phyloP scores from a whole-genome alignment of 2,329 filamentous ascomycete species.

The Trichoderma gracile region DNA sequence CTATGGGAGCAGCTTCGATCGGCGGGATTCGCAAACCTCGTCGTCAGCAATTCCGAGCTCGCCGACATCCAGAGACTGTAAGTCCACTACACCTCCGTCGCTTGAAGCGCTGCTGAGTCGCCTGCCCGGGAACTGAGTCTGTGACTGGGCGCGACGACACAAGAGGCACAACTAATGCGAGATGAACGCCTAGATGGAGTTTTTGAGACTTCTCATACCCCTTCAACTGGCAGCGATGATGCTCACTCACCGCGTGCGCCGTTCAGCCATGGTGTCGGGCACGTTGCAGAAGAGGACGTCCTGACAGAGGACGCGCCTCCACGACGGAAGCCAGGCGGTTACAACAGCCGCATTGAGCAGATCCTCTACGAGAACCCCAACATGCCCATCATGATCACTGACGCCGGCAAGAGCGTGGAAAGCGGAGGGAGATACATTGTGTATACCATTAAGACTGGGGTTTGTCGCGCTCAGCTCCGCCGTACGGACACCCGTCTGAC shows the following conservation, averaged over 20 bases:
- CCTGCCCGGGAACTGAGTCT: background rate
- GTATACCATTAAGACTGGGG: conserved; percentile 93
- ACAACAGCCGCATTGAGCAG: conserved; percentile 95
- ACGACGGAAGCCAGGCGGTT: conserved; percentile 77
- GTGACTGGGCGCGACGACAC: background rate
- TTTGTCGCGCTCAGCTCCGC: conserved; percentile 48
- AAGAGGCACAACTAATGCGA: background rate
- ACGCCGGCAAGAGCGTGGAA: conserved; percentile 93
- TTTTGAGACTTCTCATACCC: conserved; percentile 70
- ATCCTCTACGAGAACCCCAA: conserved; percentile 94
- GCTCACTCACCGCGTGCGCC: conserved; percentile 46
- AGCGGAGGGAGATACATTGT: conserved; percentile 92
- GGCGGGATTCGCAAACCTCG: conserved; percentile 75
- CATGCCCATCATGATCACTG: conserved; percentile 85
- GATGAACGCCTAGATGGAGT: conserved; percentile 34
- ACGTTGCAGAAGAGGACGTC: conserved; percentile 52
- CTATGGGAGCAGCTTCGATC: conserved; percentile 87
- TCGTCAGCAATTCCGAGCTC: conserved; percentile 66
- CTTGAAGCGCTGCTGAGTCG: background rate
- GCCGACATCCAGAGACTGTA: conserved; percentile 58
- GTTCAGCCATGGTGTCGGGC: conserved; percentile 34
- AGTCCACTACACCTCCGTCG: conserved; percentile 39
- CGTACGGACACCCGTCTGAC: conserved; percentile 8
- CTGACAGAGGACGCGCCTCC: conserved; percentile 49
- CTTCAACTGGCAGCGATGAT: conserved; percentile 68